Percentiles rank a stretch among this genome's conserved stretches.
phyloP scores from a whole-genome alignment of 176 grass and related monocot species.

The Alopecurus myosuroides region DNA sequence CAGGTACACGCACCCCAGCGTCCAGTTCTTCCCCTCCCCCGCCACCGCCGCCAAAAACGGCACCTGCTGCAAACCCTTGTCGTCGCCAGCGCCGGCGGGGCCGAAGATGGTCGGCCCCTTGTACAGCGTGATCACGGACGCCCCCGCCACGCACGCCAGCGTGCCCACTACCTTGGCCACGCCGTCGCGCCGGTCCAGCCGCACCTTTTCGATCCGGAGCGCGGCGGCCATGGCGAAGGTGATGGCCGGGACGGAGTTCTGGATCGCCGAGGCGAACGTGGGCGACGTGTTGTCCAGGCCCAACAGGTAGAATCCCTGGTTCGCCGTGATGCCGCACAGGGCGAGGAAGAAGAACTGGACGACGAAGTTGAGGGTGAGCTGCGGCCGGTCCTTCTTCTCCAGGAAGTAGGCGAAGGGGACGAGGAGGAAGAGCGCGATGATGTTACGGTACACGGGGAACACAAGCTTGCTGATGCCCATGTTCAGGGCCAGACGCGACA shows the following conservation, averaged over 20 bases:
- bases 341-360: conserved; percentile 96
- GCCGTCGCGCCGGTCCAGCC: conserved; percentile 73
- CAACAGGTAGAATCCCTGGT: conserved; percentile 95
- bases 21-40: conserved; percentile 69
- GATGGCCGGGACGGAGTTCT: conserved; percentile 97
- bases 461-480: conserved; percentile 99
- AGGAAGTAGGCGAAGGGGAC: conserved; percentile 95
- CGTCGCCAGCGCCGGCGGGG: conserved; percentile 9
- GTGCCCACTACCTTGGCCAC: conserved; percentile 76
- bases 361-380: conserved; percentile 54
- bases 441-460: conserved; percentile 97
- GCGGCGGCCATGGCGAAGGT: conserved; percentile 95
- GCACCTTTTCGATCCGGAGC: conserved; percentile 86
- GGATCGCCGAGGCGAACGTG: conserved; percentile 93
- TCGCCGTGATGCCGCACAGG: conserved; percentile 89
- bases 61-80: background rate
- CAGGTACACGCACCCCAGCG: conserved; percentile 85
- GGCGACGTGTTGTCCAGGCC: conserved; percentile 93
- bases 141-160: conserved; percentile 76
- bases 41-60: conserved; percentile 6
- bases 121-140: conserved; percentile 91
- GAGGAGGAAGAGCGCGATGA: conserved; percentile 87
- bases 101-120: conserved; percentile 79
- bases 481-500: conserved; percentile 85
- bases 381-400: conserved; percentile 93